Base-by-base conservation (phyloP, 306 rosid genomes). In the Ormosia semicastrata region DNA sequence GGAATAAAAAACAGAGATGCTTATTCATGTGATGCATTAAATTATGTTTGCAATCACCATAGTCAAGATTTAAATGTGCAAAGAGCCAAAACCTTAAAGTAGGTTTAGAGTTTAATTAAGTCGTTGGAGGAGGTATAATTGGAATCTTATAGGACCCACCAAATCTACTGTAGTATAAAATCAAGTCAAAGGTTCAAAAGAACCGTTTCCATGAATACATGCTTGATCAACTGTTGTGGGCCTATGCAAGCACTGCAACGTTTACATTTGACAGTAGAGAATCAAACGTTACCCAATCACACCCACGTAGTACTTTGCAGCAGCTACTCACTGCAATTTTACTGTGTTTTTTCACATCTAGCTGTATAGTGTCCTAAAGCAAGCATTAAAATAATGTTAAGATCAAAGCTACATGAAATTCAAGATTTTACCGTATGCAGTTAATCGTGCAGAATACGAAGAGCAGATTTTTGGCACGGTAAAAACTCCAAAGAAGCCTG, bases 401-500 rank as follows among this genome's bases (percentile, higher is more conserved):
- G 30, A 73, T 10, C 30, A 67, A 72, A 52, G 66, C 17, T 56
- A 24, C 43, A 72, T 5, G n/a, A 39, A 73, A 71, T 34, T 44
- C 39, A 72, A 50, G 49, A 59, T 56, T 50, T 91, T 93, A 93
- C 98, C 97, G 63, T 81, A 89, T 68, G 88, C 82, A 47, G 90
- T 77, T 37, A 91, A 60, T 80, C 86, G 92, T 41, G 89, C 53
- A 32, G 94, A 91, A 74, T 91, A 91, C 12, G 75, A 78, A 8
- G 92, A 89, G 87, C 87, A 90, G 82, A 91, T 39, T 81, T 85
- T 93, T 76, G 98, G 98, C 63, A 88, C 64, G 8, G 91, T 91
- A 58, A 93, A 93, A 13, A 88, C 91, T 46, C 89, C 98, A 54
- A 91, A 77, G 88, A 93, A 93, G 71, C 98, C 98, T 93, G 93